phyloP scores from a whole-genome alignment of 2,329 filamentous ascomycete genomes.

The Grosmannia serpens region DNA sequence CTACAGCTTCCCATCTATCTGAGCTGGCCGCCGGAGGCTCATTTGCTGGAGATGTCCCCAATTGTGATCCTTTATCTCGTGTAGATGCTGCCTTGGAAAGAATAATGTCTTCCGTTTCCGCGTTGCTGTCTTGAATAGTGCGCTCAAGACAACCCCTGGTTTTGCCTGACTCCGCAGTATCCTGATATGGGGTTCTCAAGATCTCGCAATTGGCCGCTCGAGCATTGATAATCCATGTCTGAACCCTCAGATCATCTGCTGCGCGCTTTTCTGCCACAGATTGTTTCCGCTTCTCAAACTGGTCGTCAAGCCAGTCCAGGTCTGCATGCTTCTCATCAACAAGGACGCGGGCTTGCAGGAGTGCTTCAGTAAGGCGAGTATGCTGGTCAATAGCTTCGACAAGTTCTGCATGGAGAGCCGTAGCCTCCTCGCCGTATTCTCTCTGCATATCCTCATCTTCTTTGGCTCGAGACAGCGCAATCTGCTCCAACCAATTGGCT shows the following conservation, averaged over 20 bases:
- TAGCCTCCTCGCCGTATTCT: constrained; percentile 19
- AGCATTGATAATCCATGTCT: constrained; percentile 5
- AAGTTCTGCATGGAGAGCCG: constrained; percentile 19
- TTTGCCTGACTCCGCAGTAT: not conserved
- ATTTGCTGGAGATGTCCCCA: not conserved
- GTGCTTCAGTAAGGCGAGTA: constrained; percentile 23
- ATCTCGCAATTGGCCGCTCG: not conserved
- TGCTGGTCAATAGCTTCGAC: constrained; percentile 25
- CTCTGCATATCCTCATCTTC: constrained; percentile 22
- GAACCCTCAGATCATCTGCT: constrained; percentile 5
- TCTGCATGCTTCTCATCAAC: constrained; percentile 8
- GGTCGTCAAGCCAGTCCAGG: constrained; percentile 10
- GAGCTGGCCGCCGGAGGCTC: not conserved
- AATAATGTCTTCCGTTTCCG: not conserved
- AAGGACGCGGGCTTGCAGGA: constrained; percentile 20
- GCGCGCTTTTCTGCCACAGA: not conserved
- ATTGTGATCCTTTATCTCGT: not conserved
- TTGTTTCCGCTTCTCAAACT: not conserved
- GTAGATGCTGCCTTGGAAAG: not conserved
- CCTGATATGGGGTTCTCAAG: not conserved
- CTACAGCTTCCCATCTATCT: not conserved
- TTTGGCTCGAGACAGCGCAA: constrained; percentile 8
- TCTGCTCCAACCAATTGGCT: constrained; percentile 18
- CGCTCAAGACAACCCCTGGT: not conserved
- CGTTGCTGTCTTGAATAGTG: not conserved